phyloP scores from a whole-genome alignment of 1,284 basidiomycete species.

The Cryptococcus neoformans region DNA sequence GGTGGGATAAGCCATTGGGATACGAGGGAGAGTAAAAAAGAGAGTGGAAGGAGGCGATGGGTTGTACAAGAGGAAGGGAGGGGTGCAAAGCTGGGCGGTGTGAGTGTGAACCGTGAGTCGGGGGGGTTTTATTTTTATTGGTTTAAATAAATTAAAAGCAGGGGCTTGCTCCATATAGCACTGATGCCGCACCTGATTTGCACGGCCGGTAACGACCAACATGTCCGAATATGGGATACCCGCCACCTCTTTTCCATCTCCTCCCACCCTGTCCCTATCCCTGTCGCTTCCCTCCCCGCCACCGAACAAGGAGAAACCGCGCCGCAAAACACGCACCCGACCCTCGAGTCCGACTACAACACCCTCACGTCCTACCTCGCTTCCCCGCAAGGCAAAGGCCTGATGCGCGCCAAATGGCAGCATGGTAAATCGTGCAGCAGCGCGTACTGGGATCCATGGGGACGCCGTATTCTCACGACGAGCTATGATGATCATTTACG shows the following conservation, averaged over 20 bases:
- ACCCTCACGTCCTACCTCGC: slow-evolving; percentile 18
- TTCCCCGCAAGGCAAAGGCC: slow-evolving; percentile 28
- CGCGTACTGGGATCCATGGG: slow-evolving; percentile 53
- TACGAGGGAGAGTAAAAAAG: slow-evolving; percentile 35
- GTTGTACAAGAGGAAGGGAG: slow-evolving; percentile 40
- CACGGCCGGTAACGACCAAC: slow-evolving; percentile 46
- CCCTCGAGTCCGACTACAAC: slow-evolving; percentile 23
- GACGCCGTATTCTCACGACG: slow-evolving; percentile 48
- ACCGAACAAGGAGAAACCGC: background rate
- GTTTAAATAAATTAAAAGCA: background rate
- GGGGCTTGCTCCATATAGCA: slow-evolving; percentile 21
- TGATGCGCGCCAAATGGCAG: slow-evolving; percentile 39
- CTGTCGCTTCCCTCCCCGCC: slow-evolving; percentile 7
- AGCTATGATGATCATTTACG: slow-evolving; percentile 51
- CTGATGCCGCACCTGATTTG: slow-evolving; percentile 43
- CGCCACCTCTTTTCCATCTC: slow-evolving; percentile 36
- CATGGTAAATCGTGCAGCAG: slow-evolving; percentile 51
- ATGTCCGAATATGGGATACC: slow-evolving; percentile 47
- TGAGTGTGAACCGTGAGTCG: slow-evolving; percentile 47
- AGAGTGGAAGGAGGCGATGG: slow-evolving; percentile 35
- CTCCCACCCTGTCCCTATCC: background rate
- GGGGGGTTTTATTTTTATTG: background rate
- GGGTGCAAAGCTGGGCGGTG: slow-evolving; percentile 46
- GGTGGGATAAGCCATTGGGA: slow-evolving; percentile 52
- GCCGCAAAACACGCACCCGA: slow-evolving; percentile 6